Percentiles rank a stretch among this genome's conserved stretches.
These are phyloP conservation scores for Pulveroboletus sp. DNA, from an alignment of 768 basidiomycete species.

Conservation along the genomic window DNA sequence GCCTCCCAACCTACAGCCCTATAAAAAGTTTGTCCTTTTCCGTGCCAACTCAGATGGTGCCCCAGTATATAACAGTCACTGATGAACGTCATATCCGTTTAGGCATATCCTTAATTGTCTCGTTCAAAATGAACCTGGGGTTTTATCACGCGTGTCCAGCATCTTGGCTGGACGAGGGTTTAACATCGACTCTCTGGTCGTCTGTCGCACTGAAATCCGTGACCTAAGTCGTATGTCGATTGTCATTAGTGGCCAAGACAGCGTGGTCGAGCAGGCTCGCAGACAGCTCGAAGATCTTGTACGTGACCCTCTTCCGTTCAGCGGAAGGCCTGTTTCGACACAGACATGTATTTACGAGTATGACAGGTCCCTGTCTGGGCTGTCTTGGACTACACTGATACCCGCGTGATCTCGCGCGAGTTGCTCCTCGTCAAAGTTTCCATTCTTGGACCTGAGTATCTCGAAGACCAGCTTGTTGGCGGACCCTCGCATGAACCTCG, in stretches of 20 bases:
- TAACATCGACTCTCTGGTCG: constrained; percentile 98
- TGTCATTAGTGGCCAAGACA: constrained; percentile 93
- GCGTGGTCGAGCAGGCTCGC: constrained; percentile 95
- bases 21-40: constrained; percentile 62
- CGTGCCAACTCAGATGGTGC: background rate
- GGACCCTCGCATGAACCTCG: constrained; percentile 81
- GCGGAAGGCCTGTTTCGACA: background rate
- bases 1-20: constrained; percentile 85
- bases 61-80: background rate
- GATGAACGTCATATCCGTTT: constrained; percentile 8
- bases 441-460: constrained; percentile 94
- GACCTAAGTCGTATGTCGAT: constrained; percentile 98
- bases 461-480: constrained; percentile 84
- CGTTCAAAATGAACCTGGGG: constrained; percentile 98
- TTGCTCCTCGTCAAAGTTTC: constrained; percentile 94
- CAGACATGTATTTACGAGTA: background rate
- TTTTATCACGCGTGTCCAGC: constrained; percentile 96
- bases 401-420: constrained; percentile 86
- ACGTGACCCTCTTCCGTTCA: constrained; percentile 28
- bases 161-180: constrained; percentile 96
- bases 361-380: constrained; percentile 97
- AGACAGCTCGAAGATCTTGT: constrained; percentile 96
- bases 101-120: constrained; percentile 97
- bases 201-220: constrained; percentile 94
- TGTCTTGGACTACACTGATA: constrained; percentile 95